Evolutionary conservation across 2,329 filamentous ascomycete genomes (phyloP).

Genomic region (Elsinoe fawcettii): DNA sequence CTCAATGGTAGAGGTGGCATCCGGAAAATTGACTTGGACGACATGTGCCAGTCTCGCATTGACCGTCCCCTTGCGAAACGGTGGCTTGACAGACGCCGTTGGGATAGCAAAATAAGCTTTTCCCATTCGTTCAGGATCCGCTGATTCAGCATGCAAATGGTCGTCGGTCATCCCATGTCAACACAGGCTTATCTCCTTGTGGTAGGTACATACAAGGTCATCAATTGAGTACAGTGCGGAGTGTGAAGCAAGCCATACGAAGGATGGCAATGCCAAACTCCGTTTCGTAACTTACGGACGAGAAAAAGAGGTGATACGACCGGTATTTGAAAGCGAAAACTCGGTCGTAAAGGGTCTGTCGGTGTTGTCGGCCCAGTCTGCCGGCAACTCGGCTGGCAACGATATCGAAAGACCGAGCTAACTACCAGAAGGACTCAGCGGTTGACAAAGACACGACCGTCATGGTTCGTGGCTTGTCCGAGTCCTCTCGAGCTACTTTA

Average conservation of each 20-base stretch:
- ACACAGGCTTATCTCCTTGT: not conserved
- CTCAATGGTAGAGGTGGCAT: no score
- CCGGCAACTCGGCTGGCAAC: conserved; percentile 3
- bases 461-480: not conserved
- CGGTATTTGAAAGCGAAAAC: not conserved
- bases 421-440: conserved; percentile 1
- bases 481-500: not conserved
- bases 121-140: not conserved
- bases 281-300: not conserved
- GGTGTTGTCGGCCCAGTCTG: not conserved
- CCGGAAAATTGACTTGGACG: no score
- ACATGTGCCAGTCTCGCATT: not conserved
- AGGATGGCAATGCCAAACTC: not conserved
- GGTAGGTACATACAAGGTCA: not conserved
- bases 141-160: not conserved
- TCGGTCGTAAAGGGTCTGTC: not conserved
- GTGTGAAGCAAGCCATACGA: not conserved
- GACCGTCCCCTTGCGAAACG: not conserved
- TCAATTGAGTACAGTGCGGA: not conserved
- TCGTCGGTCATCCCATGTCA: not conserved
- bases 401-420: not conserved
- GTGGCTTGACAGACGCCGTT: not conserved
- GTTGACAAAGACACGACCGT: not conserved
- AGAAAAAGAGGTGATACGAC: not conserved
- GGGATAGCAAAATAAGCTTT: not conserved